Conservation (phyloP, 495 filamentous ascomycete species). For the Trichoderma erinaceum region DNA sequence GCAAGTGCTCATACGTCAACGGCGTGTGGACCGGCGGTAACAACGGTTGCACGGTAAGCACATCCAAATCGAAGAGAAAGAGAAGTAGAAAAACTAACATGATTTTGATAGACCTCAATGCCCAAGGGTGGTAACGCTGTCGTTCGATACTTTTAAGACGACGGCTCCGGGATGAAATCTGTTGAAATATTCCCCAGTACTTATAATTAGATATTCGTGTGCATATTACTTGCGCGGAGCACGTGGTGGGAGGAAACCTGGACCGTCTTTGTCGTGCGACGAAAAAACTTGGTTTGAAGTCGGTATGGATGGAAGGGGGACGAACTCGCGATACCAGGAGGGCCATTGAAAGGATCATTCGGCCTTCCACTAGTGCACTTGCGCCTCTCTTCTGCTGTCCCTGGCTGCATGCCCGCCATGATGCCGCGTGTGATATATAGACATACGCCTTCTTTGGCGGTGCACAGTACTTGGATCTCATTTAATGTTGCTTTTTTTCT, state of each 20-base stretch:
- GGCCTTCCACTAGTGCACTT: constrained; percentile 11
- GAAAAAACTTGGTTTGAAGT: neutral
- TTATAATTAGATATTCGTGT: constrained; percentile 24
- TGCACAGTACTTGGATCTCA: neutral
- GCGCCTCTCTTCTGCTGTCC: constrained; percentile 6
- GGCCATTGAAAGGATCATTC: neutral
- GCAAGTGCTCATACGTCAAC: constrained; percentile 63
- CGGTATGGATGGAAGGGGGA: neutral
- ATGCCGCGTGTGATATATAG: constrained; percentile 2
- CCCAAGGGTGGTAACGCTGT: constrained; percentile 1
- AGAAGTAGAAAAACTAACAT: neutral
- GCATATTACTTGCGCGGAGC: constrained; percentile 25
- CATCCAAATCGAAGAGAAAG: neutral
- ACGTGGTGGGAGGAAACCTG: constrained; percentile 16
- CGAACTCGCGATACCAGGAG: neutral
- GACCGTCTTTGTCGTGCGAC: neutral
- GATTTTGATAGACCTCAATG: constrained; percentile 1
- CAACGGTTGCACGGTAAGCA: constrained; percentile 67
- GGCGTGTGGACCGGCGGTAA: constrained; percentile 54
- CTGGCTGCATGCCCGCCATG: neutral
- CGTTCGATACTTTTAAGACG: constrained; percentile 19
- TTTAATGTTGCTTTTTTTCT: constrained; percentile 8
- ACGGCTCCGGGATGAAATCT: constrained; percentile 12
- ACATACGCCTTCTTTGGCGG: neutral
- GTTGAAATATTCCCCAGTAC: constrained; percentile 21